Evolutionary conservation across 345 rosid genomes (phyloP).

Genomic region (Citrus inodora): DNA sequence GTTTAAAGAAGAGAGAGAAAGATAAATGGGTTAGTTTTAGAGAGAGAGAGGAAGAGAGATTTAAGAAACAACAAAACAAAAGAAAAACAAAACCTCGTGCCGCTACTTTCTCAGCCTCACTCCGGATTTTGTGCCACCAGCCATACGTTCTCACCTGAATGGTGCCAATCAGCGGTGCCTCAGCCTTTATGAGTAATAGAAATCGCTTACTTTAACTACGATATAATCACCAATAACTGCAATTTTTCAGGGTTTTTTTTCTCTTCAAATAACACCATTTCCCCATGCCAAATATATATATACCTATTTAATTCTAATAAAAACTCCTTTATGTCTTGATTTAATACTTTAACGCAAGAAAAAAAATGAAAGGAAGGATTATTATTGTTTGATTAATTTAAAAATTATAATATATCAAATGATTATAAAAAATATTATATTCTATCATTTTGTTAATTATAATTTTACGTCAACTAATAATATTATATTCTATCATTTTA

Average conservation of each 20-base stretch:
- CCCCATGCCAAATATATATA: not conserved
- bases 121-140: conserved; percentile 73
- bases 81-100: conserved; percentile 42
- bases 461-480: no score
- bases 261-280: not conserved
- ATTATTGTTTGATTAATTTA: no score
- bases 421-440: no score
- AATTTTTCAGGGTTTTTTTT: not conserved
- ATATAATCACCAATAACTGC: not conserved
- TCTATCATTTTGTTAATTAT: no score
- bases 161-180: conserved; percentile 64
- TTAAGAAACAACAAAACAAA: conserved; percentile 17
- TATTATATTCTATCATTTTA: no score
- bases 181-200: conserved; percentile 18
- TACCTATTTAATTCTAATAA: no score
- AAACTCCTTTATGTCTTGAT: no score
- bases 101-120: conserved; percentile 54
- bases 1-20: not conserved
- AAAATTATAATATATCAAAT: no score
- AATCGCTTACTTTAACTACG: not conserved
- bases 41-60: conserved; percentile 25
- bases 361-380: no score
- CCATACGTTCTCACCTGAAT: conserved; percentile 57
- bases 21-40: conserved; percentile 6
- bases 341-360: no score